Evolutionary conservation across 2,329 filamentous ascomycete species (phyloP), one percentile per base, ranked within the genome.

Genomic region (Aspergillus neotritici): DNA sequence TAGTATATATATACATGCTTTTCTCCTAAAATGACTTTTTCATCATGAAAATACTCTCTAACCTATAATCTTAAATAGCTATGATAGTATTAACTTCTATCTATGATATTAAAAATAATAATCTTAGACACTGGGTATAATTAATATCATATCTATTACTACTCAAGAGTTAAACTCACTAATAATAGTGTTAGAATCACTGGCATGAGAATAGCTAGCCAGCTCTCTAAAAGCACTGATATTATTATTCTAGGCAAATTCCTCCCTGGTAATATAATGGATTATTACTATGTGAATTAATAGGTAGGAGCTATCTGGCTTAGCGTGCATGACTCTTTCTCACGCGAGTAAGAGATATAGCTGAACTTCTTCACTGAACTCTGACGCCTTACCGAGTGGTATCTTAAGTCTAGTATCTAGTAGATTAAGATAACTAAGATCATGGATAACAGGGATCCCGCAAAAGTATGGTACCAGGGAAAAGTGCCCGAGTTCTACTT

Each of bases 221-320:
- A 39, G 21, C 31, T 44, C 5, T 35, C 41, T 2, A 17, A 32
- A 7, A 29, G 31, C 14, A 33, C 33, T 21, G 49, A 54, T 8
- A 43, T 65, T 14, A 66, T 60, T n/a, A 60, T 65, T 33, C 49
- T 64, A n/a, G 63, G 58, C 13, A 49, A 55, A 25, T 48, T 64
- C 46, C 51, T 66, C 31, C 60, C 61, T 10, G 60, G 59, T 4
- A 60, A 64, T 41, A n/a, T n/a, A n/a, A n/a, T n/a, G n/a, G 46
- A 48, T 12, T 46, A 51, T 2, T 47, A 50, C 8, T 65, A 60
- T 58, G 56, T 57, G 1, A 62, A 57, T 40, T 61, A 58, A 3
- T 64, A 56, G 56, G 63, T 63, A 2, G 62, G 63, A 13, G 63
- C 57, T 9, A 53, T 51, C 36, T 66, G 55, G 47, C 49, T 65